Evolutionary conservation across 257 asterid species (phyloP).

Genomic region (Jacaranda mimosifolia): DNA sequence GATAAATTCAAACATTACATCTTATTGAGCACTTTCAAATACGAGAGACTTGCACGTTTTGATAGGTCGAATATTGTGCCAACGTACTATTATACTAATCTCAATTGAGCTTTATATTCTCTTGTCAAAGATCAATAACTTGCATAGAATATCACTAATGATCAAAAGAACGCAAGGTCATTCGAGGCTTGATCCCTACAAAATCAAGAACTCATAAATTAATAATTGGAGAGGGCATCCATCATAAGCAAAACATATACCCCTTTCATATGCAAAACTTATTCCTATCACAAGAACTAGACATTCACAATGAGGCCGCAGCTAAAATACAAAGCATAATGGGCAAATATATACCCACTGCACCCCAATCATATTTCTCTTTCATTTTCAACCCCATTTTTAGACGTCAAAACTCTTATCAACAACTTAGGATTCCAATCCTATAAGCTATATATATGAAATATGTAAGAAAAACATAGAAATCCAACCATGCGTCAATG

Average conservation of each 20-base stretch:
- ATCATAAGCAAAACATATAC: neutral
- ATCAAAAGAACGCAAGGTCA: too few species aligned
- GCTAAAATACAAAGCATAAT: conserved; percentile 15
- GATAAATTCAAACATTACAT: too few species aligned
- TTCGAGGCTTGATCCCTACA: too few species aligned
- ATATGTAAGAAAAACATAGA: neutral
- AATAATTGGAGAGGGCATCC: too few species aligned
- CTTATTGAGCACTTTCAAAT: too few species aligned
- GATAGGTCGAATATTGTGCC: too few species aligned
- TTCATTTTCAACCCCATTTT: neutral
- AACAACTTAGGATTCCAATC: conserved; percentile 56
- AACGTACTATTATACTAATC: too few species aligned
- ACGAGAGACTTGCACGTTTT: too few species aligned
- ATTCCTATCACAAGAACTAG: conserved; percentile 29
- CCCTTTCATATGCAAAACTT: neutral
- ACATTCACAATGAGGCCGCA: conserved; percentile 42
- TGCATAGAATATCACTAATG: neutral
- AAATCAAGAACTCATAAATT: too few species aligned
- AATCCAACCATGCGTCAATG: conserved; percentile 32
- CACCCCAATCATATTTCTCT: conserved; percentile 18
- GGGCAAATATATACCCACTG: neutral
- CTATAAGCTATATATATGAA: neutral
- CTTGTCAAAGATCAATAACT: neutral
- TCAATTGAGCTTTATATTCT: neutral
- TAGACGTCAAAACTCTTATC: conserved; percentile 31